Base-by-base conservation (phyloP, 495 filamentous ascomycete genomes). In the Penicillium psychrofluorescens region DNA sequence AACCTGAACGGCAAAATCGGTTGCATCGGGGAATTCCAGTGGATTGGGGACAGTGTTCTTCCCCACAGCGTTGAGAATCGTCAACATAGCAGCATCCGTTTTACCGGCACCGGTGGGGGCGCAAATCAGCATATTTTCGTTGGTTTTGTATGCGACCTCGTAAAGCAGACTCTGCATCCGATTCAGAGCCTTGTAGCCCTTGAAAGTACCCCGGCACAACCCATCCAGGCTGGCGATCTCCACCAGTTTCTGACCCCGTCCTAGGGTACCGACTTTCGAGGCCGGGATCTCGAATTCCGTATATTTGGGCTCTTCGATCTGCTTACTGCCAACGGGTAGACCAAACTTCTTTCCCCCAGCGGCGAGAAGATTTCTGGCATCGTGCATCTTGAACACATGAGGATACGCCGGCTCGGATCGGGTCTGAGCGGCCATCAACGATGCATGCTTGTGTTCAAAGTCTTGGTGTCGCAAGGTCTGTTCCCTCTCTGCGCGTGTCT, bases 61-160 rank as follows among this genome's bases (percentile, higher is more conserved):
- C 15, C 81, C 77, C 44, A 99, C 79, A 2, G 86, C 82, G 58
- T 94, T 91, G 36, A 99, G 68, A 40, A 99, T 86, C 0, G 92
- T 87, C 45, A 99, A 72, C 87, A 97, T 89, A n/a, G 92, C 92
- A 1, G 90, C 94, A 56, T 99, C 94, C 7, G 92, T 99, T 72
- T 99, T 99, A 80, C 92, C 85, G 37, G 92, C 92, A 80, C 92
- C 92, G 48, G 92, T 99, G 1, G 92, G 92, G 10, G 92, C 92
- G 66, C 92, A 99, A 42, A 99, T 92, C 29, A 99, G 76, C 90
- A 99, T 95, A 58, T 99, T 99, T 64, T 97, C 92, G 57, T 77
- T 95, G 6, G 87, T 95, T 56, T 84, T 84, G 65, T 99, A 99
- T 2, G 91, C 92, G 4, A 99, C 89, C 4, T 90, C 88, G 60